phyloP scores from a whole-genome alignment of 768 basidiomycete species.

The Melanogaster broomeanus region DNA sequence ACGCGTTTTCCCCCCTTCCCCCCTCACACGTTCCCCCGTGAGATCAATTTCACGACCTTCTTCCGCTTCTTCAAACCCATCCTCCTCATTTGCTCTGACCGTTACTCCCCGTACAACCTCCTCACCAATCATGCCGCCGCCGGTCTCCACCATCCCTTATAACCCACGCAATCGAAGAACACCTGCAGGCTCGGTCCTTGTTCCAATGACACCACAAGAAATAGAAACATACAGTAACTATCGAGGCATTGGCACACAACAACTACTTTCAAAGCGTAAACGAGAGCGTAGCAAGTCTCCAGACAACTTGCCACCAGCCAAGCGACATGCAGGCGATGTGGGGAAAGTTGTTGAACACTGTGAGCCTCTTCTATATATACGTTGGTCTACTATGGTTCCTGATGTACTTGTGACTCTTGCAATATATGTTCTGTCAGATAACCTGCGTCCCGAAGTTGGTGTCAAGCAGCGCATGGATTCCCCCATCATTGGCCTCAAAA shows the following conservation, averaged over 20 bases:
- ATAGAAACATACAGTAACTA: slow-evolving; percentile 58
- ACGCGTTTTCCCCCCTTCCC: slow-evolving; percentile 29
- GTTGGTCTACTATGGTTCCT: neutral
- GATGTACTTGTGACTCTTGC: slow-evolving; percentile 7
- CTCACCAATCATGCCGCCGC: slow-evolving; percentile 34
- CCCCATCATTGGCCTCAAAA: slow-evolving; percentile 95
- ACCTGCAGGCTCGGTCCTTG: slow-evolving; percentile 59
- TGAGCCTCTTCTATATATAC: slow-evolving; percentile 39
- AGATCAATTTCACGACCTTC: slow-evolving; percentile 35
- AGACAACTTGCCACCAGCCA: slow-evolving; percentile 43
- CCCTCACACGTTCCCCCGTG: slow-evolving; percentile 30
- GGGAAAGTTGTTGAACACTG: slow-evolving; percentile 79
- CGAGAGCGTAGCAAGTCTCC: slow-evolving; percentile 41
- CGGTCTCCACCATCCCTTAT: slow-evolving; percentile 52
- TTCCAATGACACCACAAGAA: slow-evolving; percentile 65
- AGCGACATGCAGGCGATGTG: slow-evolving; percentile 67
- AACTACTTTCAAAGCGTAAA: slow-evolving; percentile 54
- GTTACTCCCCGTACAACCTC: slow-evolving; percentile 29
- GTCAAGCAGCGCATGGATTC: slow-evolving; percentile 82
- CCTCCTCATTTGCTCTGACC: slow-evolving; percentile 25
- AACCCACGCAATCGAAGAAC: slow-evolving; percentile 63
- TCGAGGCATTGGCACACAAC: slow-evolving; percentile 56
- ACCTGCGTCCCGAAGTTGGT: slow-evolving; percentile 90
- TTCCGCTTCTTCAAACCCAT: slow-evolving; percentile 35
- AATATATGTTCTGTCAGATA: slow-evolving; percentile 64